These are phyloP conservation scores for Aspergillus eucalypticola DNA, from an alignment of 2,329 filamentous ascomycete species.

Conservation along the genomic window DNA sequence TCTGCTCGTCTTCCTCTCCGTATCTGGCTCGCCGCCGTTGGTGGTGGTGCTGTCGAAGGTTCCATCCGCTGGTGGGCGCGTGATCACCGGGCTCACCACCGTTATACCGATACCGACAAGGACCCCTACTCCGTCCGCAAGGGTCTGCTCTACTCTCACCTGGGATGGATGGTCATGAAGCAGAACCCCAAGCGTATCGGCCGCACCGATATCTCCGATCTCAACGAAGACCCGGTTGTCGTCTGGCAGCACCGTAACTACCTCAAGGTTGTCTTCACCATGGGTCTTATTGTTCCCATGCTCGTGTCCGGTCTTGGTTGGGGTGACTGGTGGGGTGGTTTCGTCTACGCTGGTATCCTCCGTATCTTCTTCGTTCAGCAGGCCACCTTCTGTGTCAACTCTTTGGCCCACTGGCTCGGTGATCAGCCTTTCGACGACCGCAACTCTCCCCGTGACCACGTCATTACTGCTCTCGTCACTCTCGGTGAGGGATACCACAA, in stretches of 20 bases:
- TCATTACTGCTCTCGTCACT: conserved; percentile 81
- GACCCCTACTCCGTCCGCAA: conserved; percentile 90
- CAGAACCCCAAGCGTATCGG: conserved; percentile 88
- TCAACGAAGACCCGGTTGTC: conserved; percentile 83
- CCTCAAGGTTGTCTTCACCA: conserved; percentile 74
- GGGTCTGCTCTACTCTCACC: conserved; percentile 78
- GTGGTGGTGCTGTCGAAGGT: conserved; percentile 80
- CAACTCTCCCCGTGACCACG: conserved; percentile 85
- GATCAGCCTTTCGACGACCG: conserved; percentile 92
- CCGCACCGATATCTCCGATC: conserved; percentile 82
- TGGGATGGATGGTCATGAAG: conserved; percentile 93
- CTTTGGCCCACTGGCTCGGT: conserved; percentile 84
- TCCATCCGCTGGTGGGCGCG: conserved; percentile 88
- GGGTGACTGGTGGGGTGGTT: conserved; percentile 79
- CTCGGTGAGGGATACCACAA: conserved; percentile 91
- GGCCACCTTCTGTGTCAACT: conserved; percentile 92
- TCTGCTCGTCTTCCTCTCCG: conserved; percentile 73
- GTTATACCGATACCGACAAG: conserved; percentile 90
- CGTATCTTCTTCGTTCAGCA: conserved; percentile 89
- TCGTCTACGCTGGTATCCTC: conserved; percentile 81
- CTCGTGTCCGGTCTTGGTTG: conserved; percentile 75
- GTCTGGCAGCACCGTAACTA: conserved; percentile 88
- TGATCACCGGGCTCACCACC: conserved; percentile 83
- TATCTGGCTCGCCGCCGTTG: conserved; percentile 78
- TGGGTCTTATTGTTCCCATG: conserved; percentile 75